Percentiles rank a stretch among this genome's conserved stretches.
Evolutionary conservation across 1,284 basidiomycete genomes (phyloP).

Genomic region (Sporisorium sorghi): DNA sequence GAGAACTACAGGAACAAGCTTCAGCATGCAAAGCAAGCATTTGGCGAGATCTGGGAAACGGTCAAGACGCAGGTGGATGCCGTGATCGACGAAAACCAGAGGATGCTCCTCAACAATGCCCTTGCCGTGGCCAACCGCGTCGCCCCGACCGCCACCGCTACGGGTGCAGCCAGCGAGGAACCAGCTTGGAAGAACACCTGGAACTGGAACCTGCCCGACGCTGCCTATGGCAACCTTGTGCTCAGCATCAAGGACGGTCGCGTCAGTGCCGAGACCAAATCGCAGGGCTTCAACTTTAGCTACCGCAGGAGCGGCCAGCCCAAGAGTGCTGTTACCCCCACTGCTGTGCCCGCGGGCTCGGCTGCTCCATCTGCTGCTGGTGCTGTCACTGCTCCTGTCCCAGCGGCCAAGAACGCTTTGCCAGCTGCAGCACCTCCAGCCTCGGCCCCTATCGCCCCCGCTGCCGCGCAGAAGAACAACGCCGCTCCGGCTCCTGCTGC

Average conservation of each 20-base stretch:
- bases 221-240: constrained; percentile 87
- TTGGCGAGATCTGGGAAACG: constrained; percentile 91
- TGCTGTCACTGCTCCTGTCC: constrained; percentile 18
- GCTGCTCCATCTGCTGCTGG: constrained; percentile 5
- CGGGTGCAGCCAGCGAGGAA: constrained; percentile 80
- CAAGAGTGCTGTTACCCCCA: constrained; percentile 41
- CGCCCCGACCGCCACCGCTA: constrained; percentile 74
- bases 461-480: constrained; percentile 6
- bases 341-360: constrained; percentile 11
- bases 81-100: constrained; percentile 91
- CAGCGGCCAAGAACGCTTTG: background rate
- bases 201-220: constrained; percentile 97
- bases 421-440: constrained; percentile 13
- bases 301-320: constrained; percentile 76
- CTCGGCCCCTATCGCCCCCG: background rate
- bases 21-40: constrained; percentile 80
- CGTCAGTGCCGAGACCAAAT: constrained; percentile 89
- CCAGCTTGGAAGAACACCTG: constrained; percentile 75
- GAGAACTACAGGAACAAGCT: constrained; percentile 90
- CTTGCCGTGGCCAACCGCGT: constrained; percentile 84
- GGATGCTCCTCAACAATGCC: constrained; percentile 88
- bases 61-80: constrained; percentile 91
- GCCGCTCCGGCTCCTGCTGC: background rate
- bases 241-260: constrained; percentile 90
- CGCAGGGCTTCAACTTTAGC: constrained; percentile 95